These are phyloP conservation scores for Aspergillus sp. DNA, from an alignment of 2,329 filamentous ascomycete genomes.

Conservation along the genomic window DNA sequence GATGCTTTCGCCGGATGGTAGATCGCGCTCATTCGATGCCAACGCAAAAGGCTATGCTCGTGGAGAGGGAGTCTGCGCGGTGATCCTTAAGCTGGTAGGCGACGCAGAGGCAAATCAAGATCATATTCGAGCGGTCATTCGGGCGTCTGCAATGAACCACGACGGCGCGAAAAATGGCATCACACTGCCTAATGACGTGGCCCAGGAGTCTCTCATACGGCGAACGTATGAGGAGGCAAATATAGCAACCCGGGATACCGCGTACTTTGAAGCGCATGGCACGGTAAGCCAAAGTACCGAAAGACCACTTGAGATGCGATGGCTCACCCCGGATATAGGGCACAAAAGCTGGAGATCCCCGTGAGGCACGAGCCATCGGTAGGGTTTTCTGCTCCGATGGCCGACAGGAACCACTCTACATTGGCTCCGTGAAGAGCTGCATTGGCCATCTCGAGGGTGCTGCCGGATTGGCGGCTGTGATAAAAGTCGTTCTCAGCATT, in stretches of 20 bases:
- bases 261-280: conserved; percentile 35
- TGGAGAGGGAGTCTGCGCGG: not conserved
- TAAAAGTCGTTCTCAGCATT: conserved; percentile 21
- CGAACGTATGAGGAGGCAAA: conserved; percentile 11
- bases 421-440: conserved; percentile 24
- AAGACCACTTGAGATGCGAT: too few species aligned
- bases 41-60: not conserved
- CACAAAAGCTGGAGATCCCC: conserved; percentile 23
- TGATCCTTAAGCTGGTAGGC: not conserved
- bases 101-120: not conserved
- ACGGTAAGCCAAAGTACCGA: conserved; percentile 24
- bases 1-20: conserved; percentile 46
- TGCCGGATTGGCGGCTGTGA: conserved; percentile 21
- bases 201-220: not conserved
- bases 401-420: conserved; percentile 3
- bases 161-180: not conserved
- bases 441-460: conserved; percentile 23
- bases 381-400: conserved; percentile 12
- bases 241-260: conserved; percentile 17
- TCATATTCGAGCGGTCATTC: not conserved
- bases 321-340: conserved; percentile 7
- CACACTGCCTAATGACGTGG: not conserved
- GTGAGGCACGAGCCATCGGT: conserved; percentile 16
- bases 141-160: not conserved
- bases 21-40: conserved; percentile 39